phyloP scores from a whole-genome alignment of 1,139 yeast species.

The Trichomonascaceae sp. region DNA sequence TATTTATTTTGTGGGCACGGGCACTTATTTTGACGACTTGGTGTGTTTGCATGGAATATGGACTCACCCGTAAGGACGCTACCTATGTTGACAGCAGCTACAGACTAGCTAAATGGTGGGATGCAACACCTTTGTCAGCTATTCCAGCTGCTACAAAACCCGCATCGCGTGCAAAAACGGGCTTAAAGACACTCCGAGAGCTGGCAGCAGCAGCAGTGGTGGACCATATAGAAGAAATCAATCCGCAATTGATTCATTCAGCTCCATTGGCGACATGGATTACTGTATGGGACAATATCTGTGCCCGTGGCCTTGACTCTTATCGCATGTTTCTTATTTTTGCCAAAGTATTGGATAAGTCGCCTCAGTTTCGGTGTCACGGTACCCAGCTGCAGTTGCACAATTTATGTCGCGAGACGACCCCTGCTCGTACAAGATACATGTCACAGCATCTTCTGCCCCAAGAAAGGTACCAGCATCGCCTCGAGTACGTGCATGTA shows the following conservation, averaged over 20 bases:
- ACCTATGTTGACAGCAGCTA: conserved; percentile 1
- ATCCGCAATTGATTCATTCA: conserved; percentile 4
- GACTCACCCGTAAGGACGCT: conserved; percentile 3
- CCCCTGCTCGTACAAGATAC: too few relatives aligned
- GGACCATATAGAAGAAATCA: conserved; percentile 5
- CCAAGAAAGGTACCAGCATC: too few relatives aligned
- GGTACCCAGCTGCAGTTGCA: too few relatives aligned
- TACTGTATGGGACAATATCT: conserved; percentile 15
- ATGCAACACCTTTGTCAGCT: neutral
- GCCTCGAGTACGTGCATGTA: too few relatives aligned
- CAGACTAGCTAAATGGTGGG: neutral
- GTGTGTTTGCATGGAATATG: conserved; percentile 1
- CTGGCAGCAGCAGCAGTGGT: conserved; percentile 8
- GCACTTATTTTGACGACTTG: neutral
- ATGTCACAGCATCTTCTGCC: too few relatives aligned
- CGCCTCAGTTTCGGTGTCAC: conserved; percentile 13
- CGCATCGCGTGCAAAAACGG: neutral
- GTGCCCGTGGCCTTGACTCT: conserved; percentile 15
- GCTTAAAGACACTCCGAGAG: conserved; percentile 4
- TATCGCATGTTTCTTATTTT: conserved; percentile 14
- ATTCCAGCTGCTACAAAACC: neutral
- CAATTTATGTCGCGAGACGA: too few relatives aligned
- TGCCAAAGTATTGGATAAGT: conserved; percentile 11
- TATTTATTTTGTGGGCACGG: too few relatives aligned
- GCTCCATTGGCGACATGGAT: conserved; percentile 15